Percentiles rank a stretch among this genome's conserved stretches.
Evolutionary conservation across 371 early-diverging fungal species (phyloP).

Genomic region (Quaeritorhiza haematococci): DNA sequence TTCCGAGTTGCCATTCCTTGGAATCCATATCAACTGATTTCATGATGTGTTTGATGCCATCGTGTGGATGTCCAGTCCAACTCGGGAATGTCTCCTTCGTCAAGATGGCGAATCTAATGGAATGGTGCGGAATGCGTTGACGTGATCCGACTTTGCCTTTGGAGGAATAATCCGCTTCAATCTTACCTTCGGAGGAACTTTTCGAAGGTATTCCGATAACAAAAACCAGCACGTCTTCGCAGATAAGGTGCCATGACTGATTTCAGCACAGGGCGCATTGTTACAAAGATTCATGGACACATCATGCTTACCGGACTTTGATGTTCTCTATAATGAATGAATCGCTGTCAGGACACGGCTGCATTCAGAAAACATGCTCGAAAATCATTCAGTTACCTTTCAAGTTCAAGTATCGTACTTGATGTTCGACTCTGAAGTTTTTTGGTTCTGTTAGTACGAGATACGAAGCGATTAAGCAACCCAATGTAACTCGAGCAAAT

Average conservation of each 20-base stretch:
- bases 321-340: conserved; percentile 84
- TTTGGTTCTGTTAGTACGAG: too few species aligned
- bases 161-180: conserved; percentile 10
- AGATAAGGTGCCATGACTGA: neutral
- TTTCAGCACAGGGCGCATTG: neutral
- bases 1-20: conserved; percentile 91
- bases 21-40: conserved; percentile 76
- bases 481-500: conserved; percentile 16
- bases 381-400: conserved; percentile 20
- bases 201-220: conserved; percentile 86
- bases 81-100: conserved; percentile 77
- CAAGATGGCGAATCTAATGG: conserved; percentile 68
- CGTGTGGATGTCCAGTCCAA: conserved; percentile 71
- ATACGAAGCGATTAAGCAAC: too few species aligned
- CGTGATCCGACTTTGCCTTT: too few species aligned
- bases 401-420: conserved; percentile 92
- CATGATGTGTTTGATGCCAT: conserved; percentile 75
- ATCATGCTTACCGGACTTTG: conserved; percentile 61
- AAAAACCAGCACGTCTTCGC: conserved; percentile 88
- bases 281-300: neutral
- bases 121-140: conserved; percentile 55
- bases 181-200: conserved; percentile 70
- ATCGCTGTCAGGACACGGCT: too few species aligned
- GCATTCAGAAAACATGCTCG: too few species aligned
- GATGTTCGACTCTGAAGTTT: conserved; percentile 72